Evolutionary conservation across 306 rosid genomes (phyloP), one percentile per base, ranked within the genome.

Genomic region (Rosa chinensis): DNA sequence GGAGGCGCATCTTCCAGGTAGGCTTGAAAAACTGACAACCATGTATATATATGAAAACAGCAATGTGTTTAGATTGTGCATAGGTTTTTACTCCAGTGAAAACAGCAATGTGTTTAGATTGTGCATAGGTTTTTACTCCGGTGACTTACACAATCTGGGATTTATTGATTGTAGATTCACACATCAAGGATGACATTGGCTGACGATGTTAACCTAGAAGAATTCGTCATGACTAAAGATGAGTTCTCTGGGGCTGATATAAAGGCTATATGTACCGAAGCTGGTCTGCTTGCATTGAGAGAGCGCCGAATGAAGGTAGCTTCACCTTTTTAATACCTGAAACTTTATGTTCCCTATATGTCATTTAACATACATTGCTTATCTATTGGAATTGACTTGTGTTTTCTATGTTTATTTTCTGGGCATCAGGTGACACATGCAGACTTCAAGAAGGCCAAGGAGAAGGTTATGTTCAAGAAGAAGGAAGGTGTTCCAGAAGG

Each of bases 401-500:
- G 48, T 40, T 20, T 42, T 43, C 1, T 11, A 37, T 48, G 12
- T 68, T 86, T 45, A 44, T 50, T 58, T 87, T 59, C 20, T 70
- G 76, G n/a, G 77, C 52, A 77, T 67, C 89, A 95, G 99, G 99
- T 95, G 40, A 95, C 96, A 0, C 99, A 95, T 84, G 48, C 72
- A 0, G 99, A 95, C 83, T 91, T 95, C 82, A 92, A 95, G 92
- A 95, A 95, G 92, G 98, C 99, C 9, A 95, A 95, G 86, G 99
- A 95, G 75, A 95, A 95, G 86, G 99, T 95, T 62, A 95, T 95
- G 99, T 95, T 92, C 75, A 95, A 92, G 94, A 95, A 95, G 97
- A 95, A 95, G 84, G 99, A 95, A 85, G 99, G 99, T 53, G 98
- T 92, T 74, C 99, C 99, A 12, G 99, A 95, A 86, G 99, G 99